Base-by-base conservation (phyloP, 148 eudicot genomes). In the Vaccinium myrtillus region DNA sequence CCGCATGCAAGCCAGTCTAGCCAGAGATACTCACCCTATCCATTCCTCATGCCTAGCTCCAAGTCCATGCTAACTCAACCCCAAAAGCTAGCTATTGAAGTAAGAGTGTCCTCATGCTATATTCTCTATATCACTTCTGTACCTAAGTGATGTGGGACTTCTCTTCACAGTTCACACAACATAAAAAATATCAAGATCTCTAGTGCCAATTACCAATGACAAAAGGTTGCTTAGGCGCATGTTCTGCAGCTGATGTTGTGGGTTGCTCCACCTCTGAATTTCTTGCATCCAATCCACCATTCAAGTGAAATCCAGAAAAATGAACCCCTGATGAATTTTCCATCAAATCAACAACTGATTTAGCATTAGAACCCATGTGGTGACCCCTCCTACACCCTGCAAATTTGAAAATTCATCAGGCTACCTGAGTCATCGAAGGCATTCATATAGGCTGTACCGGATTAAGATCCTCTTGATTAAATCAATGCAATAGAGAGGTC, bases 241-340 rank as follows among this genome's bases (percentile, higher is more conserved):
- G 90, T 85, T 93, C 96, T 67, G 93, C 83, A 13, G 91, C 76
- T 82, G 98, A 94, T 23, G 91, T 87, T 69, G 94, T 93, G 75
- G 93, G 92, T 84, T 83, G 92, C 77, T 90, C 95, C 81, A 86
- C 88, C 82, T 84, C 90, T 39, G 94, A 87, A 88, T 88, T 87
- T 74, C 88, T 89, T 71, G 87, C 81, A 84, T 86, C 87, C 87
- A 84, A 83, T 76, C 85, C 92, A 86, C 86, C 92, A 87, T 94
- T 86, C 90, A 94, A 83, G 86, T 95, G 99, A 87, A 97, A 94
- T 82, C 99, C 99, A 84, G 99, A 95, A 89, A 90, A 97, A 91
- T 97, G 99, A 85, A 75, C 98, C 83, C 94, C 95, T 63, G 98
- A 92, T 83, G 96, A 93, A 87, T 93, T 91, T 87, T 93, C 98